Conservation (phyloP, 768 basidiomycete species). For the Boletus sp. region DNA sequence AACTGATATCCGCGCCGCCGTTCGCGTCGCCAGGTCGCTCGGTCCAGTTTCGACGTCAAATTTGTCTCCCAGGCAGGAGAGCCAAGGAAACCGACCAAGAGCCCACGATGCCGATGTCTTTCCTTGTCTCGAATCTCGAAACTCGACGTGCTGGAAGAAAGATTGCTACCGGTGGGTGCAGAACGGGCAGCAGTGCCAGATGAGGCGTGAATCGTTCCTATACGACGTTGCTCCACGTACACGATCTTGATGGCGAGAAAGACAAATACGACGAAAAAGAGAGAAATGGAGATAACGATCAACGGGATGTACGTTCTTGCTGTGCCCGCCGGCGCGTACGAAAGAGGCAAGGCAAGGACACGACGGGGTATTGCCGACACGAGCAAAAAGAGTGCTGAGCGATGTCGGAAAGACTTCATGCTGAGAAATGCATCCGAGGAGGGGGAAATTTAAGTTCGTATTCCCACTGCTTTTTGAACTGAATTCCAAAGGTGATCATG, state of each 20-base stretch:
- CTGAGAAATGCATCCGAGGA: neutral
- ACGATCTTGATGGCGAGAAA: conserved; percentile 23
- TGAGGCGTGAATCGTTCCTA: conserved; percentile 24
- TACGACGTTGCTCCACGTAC: conserved; percentile 32
- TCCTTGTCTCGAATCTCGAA: conserved; percentile 6
- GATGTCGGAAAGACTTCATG: conserved; percentile 3
- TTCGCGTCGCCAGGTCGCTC: conserved; percentile 4
- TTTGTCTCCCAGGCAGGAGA: conserved; percentile 33
- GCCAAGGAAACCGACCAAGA: conserved; percentile 31
- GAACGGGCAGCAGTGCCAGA: neutral
- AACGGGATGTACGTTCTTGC: conserved; percentile 10
- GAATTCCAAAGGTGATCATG: conserved; percentile 19
- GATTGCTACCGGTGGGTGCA: neutral
- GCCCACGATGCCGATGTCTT: conserved; percentile 4
- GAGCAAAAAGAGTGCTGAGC: neutral
- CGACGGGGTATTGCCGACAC: neutral
- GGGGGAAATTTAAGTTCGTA: conserved; percentile 2
- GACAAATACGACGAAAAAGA: conserved; percentile 16
- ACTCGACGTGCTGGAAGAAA: conserved; percentile 1
- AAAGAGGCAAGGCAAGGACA: conserved; percentile 15
- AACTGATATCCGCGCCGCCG: conserved; percentile 6
- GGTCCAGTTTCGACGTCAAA: conserved; percentile 14
- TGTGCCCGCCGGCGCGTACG: neutral
- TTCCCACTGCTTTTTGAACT: conserved; percentile 4
- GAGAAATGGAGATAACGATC: conserved; percentile 9